Conservation (phyloP, 2,329 filamentous ascomycete genomes). For the Ophiognomonia clavigignenti-juglandacearum region DNA sequence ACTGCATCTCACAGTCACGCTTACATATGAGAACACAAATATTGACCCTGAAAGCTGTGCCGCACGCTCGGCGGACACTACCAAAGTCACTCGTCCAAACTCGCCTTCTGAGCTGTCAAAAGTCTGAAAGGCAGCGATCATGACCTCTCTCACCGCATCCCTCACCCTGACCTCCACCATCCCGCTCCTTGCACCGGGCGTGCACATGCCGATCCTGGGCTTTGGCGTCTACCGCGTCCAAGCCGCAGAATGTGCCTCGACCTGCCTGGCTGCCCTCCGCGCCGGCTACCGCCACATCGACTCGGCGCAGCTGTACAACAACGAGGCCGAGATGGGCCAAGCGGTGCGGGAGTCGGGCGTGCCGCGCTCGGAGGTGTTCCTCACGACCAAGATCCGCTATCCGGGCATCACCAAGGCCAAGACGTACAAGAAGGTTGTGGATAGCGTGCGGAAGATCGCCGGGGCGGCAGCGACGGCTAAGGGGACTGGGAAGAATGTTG, state of each 20-base stretch:
- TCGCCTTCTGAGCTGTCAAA: no score
- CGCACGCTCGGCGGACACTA: no score
- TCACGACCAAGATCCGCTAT: slow-evolving; percentile 10
- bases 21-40: no score
- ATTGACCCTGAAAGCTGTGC: no score
- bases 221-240: slow-evolving; percentile 5
- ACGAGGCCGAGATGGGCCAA: slow-evolving; percentile 5
- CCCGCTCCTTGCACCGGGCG: background rate
- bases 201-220: slow-evolving; percentile 4
- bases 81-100: no score
- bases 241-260: background rate
- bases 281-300: slow-evolving; percentile 6
- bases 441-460: slow-evolving; percentile 1
- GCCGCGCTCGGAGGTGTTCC: background rate
- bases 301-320: slow-evolving; percentile 9
- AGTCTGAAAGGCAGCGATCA: no score
- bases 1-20: no score
- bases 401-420: background rate
- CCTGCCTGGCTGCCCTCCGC: background rate
- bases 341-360: background rate
- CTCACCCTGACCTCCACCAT: background rate
- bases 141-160: no score
- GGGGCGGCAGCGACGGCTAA: no score
- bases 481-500: no score
- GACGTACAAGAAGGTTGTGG: slow-evolving; percentile 1